Base-by-base conservation (phyloP, 441 rosid species). In the Corymbia citriodora region DNA sequence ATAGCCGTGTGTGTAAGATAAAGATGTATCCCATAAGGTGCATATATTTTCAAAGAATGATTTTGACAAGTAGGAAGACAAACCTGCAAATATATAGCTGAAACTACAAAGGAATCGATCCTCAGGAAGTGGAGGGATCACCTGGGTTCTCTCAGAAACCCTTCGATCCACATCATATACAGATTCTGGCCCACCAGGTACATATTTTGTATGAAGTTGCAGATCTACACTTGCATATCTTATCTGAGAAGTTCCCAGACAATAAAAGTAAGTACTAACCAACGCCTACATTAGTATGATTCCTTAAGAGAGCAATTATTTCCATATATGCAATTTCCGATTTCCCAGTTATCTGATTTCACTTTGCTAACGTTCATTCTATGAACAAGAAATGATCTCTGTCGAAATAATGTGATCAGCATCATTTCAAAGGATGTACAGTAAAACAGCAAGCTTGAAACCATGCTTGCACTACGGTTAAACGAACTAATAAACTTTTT, bases 101-200 rank as follows among this genome's bases (percentile, higher is more conserved):
- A 97, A 98, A 89, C 98, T 88, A 90, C 99, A 96, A 19, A 98
- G 97, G 94, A 97, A 98, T 92, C 96, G 95, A 93, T 97, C 99
- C 90, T 97, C 99, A 25, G 96, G 95, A 85, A 98, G 92, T 59
- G 98, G 97, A 54, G 95, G 99, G 90, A 98, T 92, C 89, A 97
- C 94, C 94, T 95, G 97, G 13, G 98, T 97, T 92, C 89, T 94
- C 79, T 90, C 91, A 70, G 95, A 94, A 89, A 97, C 95, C 94
- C 96, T 96, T 91, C 90, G 94, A 92, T 98, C 98, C 87, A 98
- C 98, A 93, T 96, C 98, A 79, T 93, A 97, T 65, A 98, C 91
- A 19, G 98, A 95, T 92, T 95, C 99, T 91, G 96, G 72, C 61
- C 98, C 98, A 89, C 96, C 96, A 57, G 98, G 97, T 68, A 91